Conservation (phyloP, 805 yeast genomes). For the Maudiozyma bulderi region DNA sequence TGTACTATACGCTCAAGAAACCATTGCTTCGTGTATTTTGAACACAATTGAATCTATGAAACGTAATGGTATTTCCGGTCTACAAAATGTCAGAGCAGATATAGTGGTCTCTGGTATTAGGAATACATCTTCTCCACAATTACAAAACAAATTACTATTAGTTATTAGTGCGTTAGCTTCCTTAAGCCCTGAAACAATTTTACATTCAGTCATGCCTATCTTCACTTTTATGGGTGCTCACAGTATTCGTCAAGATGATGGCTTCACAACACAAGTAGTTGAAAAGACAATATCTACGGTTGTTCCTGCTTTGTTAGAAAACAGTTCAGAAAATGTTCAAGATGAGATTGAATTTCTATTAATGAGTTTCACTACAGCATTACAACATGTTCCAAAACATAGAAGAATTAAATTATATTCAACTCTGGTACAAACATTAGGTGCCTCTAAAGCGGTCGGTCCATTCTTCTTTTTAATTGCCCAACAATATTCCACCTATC, state of each 20-base stretch:
- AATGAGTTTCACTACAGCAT: slow-evolving; percentile 87
- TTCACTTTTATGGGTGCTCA: slow-evolving; percentile 99
- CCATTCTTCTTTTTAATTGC: slow-evolving; percentile 70
- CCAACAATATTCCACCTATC: slow-evolving; percentile 56
- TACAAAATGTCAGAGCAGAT: slow-evolving; percentile 73
- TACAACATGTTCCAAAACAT: slow-evolving; percentile 92
- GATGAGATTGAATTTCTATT: slow-evolving; percentile 77
- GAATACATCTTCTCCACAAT: slow-evolving; percentile 84
- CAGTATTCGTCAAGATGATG: slow-evolving; percentile 93
- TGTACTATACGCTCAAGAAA: slow-evolving; percentile 82
- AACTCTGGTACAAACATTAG: slow-evolving; percentile 68
- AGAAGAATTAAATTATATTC: slow-evolving; percentile 81
- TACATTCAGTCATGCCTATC: slow-evolving; percentile 98
- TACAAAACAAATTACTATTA: slow-evolving; percentile 76
- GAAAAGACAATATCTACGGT: slow-evolving; percentile 85
- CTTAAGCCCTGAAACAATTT: slow-evolving; percentile 78
- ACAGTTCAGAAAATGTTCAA: slow-evolving; percentile 31
- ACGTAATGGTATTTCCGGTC: slow-evolving; percentile 36
- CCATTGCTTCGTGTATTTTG: slow-evolving; percentile 78
- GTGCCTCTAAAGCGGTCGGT: slow-evolving; percentile 56
- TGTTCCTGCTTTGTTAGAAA: slow-evolving; percentile 73
- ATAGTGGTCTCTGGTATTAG: slow-evolving; percentile 85
- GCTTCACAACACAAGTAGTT: slow-evolving; percentile 83
- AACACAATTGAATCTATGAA: slow-evolving; percentile 53
- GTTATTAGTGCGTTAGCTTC: slow-evolving; percentile 84